phyloP scores from a whole-genome alignment of 768 basidiomycete genomes.

The Chalciporus piperatus region DNA sequence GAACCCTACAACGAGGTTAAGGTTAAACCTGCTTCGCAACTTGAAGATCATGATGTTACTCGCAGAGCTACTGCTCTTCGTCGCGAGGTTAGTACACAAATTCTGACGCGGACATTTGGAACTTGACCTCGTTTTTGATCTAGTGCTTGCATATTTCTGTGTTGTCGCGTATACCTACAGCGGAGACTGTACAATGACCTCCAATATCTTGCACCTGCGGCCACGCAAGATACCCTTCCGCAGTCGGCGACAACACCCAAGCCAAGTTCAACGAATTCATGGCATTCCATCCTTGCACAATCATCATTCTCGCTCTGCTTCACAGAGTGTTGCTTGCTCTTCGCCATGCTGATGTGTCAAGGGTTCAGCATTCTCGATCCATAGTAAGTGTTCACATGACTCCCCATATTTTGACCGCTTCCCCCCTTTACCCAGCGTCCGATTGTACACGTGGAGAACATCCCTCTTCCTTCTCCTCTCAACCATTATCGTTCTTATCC shows the following conservation, averaged over 20 bases:
- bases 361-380: slow-evolving; percentile 52
- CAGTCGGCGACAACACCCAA: slow-evolving; percentile 21
- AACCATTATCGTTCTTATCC: slow-evolving; percentile 63
- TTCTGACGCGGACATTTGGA: background rate
- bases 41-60: slow-evolving; percentile 15
- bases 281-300: slow-evolving; percentile 58
- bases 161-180: slow-evolving; percentile 58
- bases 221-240: slow-evolving; percentile 25
- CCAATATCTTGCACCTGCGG: slow-evolving; percentile 43
- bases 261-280: slow-evolving; percentile 22
- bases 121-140: background rate
- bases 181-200: slow-evolving; percentile 60
- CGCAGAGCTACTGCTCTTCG: slow-evolving; percentile 8
- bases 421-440: slow-evolving; percentile 39
- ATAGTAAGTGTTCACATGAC: slow-evolving; percentile 40
- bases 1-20: slow-evolving; percentile 33
- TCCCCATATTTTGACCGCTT: slow-evolving; percentile 3
- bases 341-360: slow-evolving; percentile 72
- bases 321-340: slow-evolving; percentile 71
- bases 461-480: slow-evolving; percentile 61
- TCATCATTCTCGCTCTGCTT: slow-evolving; percentile 67
- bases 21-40: slow-evolving; percentile 16
- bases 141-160: slow-evolving; percentile 52
- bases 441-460: slow-evolving; percentile 65
- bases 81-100: slow-evolving; percentile 17